Conservation (phyloP, 1,284 basidiomycete species). For the Heterobasidion occidentale region DNA sequence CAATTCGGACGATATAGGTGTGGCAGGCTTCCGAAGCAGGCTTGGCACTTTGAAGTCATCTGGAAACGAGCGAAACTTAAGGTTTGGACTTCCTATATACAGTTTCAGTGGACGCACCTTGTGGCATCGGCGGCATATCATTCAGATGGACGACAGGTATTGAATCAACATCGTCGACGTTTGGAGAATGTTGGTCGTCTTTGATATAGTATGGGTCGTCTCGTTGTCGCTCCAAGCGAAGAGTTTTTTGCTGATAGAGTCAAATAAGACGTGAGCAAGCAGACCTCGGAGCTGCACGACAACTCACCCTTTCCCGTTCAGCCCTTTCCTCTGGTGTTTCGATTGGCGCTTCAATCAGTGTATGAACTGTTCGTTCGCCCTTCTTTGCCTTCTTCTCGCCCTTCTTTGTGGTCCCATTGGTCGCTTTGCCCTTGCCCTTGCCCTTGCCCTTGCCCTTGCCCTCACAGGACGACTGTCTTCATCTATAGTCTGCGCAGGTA, state of each 20-base stretch:
- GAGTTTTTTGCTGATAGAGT: conserved; percentile 55
- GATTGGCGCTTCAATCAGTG: conserved; percentile 27
- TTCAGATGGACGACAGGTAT: conserved; percentile 84
- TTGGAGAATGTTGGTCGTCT: conserved; percentile 27
- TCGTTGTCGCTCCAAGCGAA: conserved; percentile 61
- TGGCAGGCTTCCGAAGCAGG: conserved; percentile 18
- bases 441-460: conserved; percentile 39
- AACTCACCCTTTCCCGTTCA: conserved; percentile 52
- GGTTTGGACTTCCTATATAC: not conserved
- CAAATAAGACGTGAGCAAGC: not conserved
- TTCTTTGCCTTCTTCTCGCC: conserved; percentile 37
- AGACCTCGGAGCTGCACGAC: not conserved
- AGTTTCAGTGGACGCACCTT: conserved; percentile 20
- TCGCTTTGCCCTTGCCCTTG: conserved; percentile 28
- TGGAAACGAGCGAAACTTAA: not conserved
- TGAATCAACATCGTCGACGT: conserved; percentile 63
- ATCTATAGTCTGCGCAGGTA: conserved; percentile 22
- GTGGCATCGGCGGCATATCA: conserved; percentile 44
- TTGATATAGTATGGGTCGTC: conserved; percentile 88
- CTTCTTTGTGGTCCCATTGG: conserved; percentile 16
- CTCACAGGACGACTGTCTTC: conserved; percentile 20
- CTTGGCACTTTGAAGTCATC: conserved; percentile 18
- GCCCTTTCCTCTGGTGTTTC: conserved; percentile 51
- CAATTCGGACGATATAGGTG: conserved; percentile 14
- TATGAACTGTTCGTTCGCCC: conserved; percentile 19